Evolutionary conservation across 2,329 filamentous ascomycete species (phyloP), one percentile per base, ranked within the genome.

Genomic region (Alternaria novae-zelandiae): DNA sequence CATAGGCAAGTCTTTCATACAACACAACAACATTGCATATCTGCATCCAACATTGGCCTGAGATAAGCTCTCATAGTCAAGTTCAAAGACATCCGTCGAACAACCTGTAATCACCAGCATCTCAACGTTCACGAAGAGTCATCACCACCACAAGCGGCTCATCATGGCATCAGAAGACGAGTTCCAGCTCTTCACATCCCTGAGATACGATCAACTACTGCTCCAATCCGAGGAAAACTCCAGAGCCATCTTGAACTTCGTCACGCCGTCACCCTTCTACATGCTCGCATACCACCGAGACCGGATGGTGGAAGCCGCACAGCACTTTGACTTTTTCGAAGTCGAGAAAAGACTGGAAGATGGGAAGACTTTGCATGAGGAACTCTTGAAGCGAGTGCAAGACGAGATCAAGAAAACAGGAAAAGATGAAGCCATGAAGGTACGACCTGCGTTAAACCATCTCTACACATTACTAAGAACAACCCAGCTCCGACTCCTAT

Each of bases 221-320:
- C 68, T 78, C 1, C 61, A 64, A 13, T 79, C 76, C 3, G 15
- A 60, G 1, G 74, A 80, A 59, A 82, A 81, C 57, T 86, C 83
- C 17, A 90, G 84, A 46, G 70, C 70, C 41, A 70, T 64, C 56
- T 74, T 77, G 81, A 89, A 89, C 72, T 83, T 82, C 70, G 67
- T 73, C 25, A 80, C 83, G 25, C 74, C 82, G 7, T 91, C 88
- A 9, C 87, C 90, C 0, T 89, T 93, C 70, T 96, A 96, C 79
- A 93, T 96, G 85, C 86, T 96, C 15, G 84, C 89, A 61, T 90
- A 90, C 70, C 94, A 97, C 78, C 87, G 89, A 49, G 91, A 94
- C 76, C 90, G 94, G 57, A 86, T 97, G 76, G 83, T 93, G n/a
- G 86, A 83, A 72, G 83, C 86, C 46, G 83, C 85, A 23, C 74